Evolutionary conservation across 148 eudicot genomes (phyloP), one percentile per base, ranked within the genome.

Genomic region (Suaeda aralocaspica): DNA sequence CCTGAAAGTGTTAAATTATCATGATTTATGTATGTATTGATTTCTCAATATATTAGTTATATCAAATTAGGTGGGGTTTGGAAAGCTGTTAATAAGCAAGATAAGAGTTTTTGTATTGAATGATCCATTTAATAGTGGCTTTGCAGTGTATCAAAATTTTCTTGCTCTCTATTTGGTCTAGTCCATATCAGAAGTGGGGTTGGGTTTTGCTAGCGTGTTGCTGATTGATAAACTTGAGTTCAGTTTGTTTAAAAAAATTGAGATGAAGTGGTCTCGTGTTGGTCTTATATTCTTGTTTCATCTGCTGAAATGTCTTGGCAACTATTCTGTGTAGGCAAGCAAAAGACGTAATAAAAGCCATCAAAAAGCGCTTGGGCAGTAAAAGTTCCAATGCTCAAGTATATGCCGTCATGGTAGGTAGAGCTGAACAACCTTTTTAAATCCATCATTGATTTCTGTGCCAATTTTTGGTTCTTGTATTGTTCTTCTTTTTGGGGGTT

Each of bases 291-390:
- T 59, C 25, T 60, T 25, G 62, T 65, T 63, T 24, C 22, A 19
- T 49, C 28, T 15, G 19, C 29, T 65, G 24, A 29, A 39, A 42
- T 34, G 33, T 67, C 63, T 53, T 12, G 60, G 30, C 44, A 67
- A 57, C 49, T 36, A 45, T 72, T 44, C 22, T 64, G 57, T 83
- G 75, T 85, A 94, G 97, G 88, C 92, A 87, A 77, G 96, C 97
- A 28, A 89, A 77, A 83, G 92, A 84, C 81, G 91, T 91, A 62
- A 85, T 91, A 51, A 94, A 91, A 84, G 85, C 91, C 44, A 87
- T 94, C 19, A 94, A 94, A 69, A 94, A 94, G 75, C 92, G 97
- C 11, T 75, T 94, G 85, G 85, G 84, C 62, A 89, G 90, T 79
- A 94, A 89, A 83, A 78, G 85, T 70, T 53, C 86, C 41, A 88